Percentiles rank a stretch among this genome's conserved stretches.
These are phyloP conservation scores for Aspergillus panamensis DNA, from an alignment of 495 filamentous ascomycete genomes.

Conservation along the genomic window DNA sequence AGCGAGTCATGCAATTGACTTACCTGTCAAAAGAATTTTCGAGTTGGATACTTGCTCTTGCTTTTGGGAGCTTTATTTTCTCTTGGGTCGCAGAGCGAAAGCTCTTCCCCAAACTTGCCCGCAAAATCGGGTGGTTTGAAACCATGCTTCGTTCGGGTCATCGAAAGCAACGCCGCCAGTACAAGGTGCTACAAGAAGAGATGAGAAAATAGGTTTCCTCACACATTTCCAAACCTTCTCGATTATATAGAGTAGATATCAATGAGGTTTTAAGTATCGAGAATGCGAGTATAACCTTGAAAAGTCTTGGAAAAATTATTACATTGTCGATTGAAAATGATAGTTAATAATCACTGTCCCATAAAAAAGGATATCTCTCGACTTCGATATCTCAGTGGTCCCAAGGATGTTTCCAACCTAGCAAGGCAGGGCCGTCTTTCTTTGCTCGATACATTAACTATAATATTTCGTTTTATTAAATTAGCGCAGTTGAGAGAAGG, in stretches of 20 bases:
- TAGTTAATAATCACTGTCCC: not conserved
- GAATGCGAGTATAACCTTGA: not conserved
- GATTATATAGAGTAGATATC: slow-evolving; percentile 10
- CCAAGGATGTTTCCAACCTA: slow-evolving; percentile 98
- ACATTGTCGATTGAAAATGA: not conserved
- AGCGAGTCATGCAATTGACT: slow-evolving; percentile 80
- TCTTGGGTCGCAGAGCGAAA: slow-evolving; percentile 69
- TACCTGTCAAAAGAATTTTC: slow-evolving; percentile 67
- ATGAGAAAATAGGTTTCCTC: slow-evolving; percentile 47
- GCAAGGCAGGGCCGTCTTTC: slow-evolving; percentile 81
- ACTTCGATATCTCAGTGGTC: slow-evolving; percentile 67
- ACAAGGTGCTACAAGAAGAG: slow-evolving; percentile 74
- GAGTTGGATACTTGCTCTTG: slow-evolving; percentile 64
- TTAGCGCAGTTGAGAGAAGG: slow-evolving; percentile 16
- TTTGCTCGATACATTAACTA: slow-evolving; percentile 94
- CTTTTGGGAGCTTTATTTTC: slow-evolving; percentile 58
- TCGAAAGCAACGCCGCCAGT: slow-evolving; percentile 77
- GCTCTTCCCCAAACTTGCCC: slow-evolving; percentile 68
- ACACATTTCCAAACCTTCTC: slow-evolving; percentile 19
- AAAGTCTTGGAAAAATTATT: not conserved
- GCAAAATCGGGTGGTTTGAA: slow-evolving; percentile 58
- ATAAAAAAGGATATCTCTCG: not conserved
- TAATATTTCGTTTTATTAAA: slow-evolving; percentile 9
- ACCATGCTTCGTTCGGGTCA: slow-evolving; percentile 50
- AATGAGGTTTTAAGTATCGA: not conserved